These are phyloP conservation scores for Ustilago vetiveriae DNA, from an alignment of 1,284 basidiomycete species.

Conservation along the genomic window DNA sequence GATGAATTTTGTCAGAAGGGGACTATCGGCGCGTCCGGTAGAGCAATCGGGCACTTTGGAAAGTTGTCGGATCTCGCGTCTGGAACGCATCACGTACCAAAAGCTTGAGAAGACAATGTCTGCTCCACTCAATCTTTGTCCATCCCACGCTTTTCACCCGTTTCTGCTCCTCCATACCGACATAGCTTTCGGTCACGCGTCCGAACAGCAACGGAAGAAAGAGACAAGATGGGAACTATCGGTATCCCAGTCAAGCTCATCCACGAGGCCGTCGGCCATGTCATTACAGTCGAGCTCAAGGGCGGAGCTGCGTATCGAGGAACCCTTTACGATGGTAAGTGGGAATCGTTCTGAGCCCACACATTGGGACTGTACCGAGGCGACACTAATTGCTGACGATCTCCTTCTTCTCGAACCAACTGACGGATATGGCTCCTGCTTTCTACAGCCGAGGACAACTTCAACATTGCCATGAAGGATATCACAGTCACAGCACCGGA, in stretches of 20 bases:
- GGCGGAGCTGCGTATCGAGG: constrained; percentile 96
- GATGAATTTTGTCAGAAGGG: too few species aligned
- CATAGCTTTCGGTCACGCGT: neutral
- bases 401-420: too few species aligned
- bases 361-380: too few species aligned
- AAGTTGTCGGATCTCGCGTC: constrained; percentile 29
- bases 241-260: constrained; percentile 68
- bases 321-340: constrained; percentile 82
- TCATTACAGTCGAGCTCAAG: constrained; percentile 97
- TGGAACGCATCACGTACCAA: constrained; percentile 3
- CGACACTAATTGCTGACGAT: too few species aligned
- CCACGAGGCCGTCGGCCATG: constrained; percentile 80
- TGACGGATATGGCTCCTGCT: too few species aligned
- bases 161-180: neutral
- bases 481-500: constrained; percentile 98
- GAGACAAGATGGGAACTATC: constrained; percentile 57
- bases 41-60: neutral
- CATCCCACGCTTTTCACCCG: neutral
- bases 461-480: constrained; percentile 95
- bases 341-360: neutral
- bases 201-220: too few species aligned
- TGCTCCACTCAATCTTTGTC: neutral
- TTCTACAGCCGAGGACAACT: constrained; percentile 88
- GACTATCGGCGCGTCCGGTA: too few species aligned
- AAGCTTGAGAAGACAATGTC: neutral